Conservation (phyloP, 371 early-diverging fungal genomes). For the Mycotypha africana region DNA sequence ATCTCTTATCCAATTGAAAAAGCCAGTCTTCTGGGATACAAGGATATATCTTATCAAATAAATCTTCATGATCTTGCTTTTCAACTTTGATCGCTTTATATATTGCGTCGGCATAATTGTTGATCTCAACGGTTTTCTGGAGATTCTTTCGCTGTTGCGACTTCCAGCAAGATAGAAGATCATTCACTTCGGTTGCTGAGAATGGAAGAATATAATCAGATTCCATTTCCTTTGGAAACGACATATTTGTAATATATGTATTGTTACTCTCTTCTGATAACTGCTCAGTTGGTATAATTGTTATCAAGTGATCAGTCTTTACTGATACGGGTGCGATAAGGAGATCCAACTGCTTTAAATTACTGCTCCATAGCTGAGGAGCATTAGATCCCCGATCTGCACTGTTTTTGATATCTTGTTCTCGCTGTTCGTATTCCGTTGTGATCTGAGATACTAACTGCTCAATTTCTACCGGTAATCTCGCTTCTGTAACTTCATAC, state of each 20-base stretch:
- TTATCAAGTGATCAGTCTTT: no score
- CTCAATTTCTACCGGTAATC: conserved; percentile 58
- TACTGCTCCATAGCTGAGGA: no score
- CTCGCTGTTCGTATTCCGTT: no score
- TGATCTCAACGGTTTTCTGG: neutral
- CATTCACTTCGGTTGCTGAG: conserved; percentile 8
- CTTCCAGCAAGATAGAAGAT: conserved; percentile 13
- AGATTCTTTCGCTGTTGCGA: conserved; percentile 4
- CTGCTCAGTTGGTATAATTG: no score
- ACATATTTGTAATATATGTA: neutral
- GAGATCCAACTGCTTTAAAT: no score
- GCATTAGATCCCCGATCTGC: no score
- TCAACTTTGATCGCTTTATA: conserved; percentile 20
- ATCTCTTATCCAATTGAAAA: conserved; percentile 7
- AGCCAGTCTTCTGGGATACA: conserved; percentile 20
- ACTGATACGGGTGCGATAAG: no score
- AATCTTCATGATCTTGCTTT: conserved; percentile 11
- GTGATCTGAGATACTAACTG: no score
- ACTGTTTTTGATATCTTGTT: no score
- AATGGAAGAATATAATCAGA: conserved; percentile 18
- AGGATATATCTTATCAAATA: conserved; percentile 16
- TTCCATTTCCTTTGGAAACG: conserved; percentile 10
- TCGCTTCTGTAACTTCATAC: conserved; percentile 76
- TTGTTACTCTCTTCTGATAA: neutral
- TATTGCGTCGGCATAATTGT: conserved; percentile 8